Conservation (phyloP, 768 basidiomycete genomes). For the Psilocybe cubensis region DNA sequence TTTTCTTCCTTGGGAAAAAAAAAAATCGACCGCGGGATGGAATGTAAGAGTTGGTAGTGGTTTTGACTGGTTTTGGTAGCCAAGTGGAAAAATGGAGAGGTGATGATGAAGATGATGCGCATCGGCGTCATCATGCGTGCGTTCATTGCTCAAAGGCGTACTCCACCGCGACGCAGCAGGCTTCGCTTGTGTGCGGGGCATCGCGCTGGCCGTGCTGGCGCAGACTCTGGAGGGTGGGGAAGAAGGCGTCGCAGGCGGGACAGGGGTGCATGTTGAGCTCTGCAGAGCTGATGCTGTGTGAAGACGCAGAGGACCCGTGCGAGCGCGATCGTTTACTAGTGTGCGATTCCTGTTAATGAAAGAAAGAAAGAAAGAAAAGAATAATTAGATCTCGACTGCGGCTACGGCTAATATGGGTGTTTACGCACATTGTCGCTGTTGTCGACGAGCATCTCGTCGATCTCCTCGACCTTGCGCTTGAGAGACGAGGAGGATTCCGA, state of each 20-base stretch:
- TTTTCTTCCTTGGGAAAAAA: background rate
- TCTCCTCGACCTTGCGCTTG: slow-evolving; percentile 54
- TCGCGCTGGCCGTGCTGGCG: slow-evolving; percentile 56
- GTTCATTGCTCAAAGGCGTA: slow-evolving; percentile 62
- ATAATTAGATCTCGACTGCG: too few species aligned
- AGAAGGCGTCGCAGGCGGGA: slow-evolving; percentile 75
- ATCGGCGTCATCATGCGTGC: background rate
- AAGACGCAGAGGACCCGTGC: slow-evolving; percentile 26
- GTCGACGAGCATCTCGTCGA: slow-evolving; percentile 38
- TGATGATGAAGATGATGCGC: background rate
- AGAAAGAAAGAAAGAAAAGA: slow-evolving; percentile 1
- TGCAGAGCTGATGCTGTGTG: slow-evolving; percentile 34
- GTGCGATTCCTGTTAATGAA: slow-evolving; percentile 45
- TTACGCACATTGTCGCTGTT: slow-evolving; percentile 37
- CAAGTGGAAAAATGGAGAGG: background rate
- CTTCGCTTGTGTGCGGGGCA: slow-evolving; percentile 59
- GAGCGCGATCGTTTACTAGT: slow-evolving; percentile 62
- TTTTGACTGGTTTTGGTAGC: too few species aligned
- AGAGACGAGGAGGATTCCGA: slow-evolving; percentile 38
- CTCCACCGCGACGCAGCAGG: slow-evolving; percentile 73
- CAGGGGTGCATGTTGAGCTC: slow-evolving; percentile 62
- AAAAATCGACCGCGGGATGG: background rate
- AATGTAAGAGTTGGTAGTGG: too few species aligned
- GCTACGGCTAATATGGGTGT: too few species aligned
- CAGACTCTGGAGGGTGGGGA: slow-evolving; percentile 60